A percentile compares a stretch with the other conserved stretches of the same genome.
Conservation (phyloP, 192 early-diverging fungal species). For the Thamnidium elegans region DNA sequence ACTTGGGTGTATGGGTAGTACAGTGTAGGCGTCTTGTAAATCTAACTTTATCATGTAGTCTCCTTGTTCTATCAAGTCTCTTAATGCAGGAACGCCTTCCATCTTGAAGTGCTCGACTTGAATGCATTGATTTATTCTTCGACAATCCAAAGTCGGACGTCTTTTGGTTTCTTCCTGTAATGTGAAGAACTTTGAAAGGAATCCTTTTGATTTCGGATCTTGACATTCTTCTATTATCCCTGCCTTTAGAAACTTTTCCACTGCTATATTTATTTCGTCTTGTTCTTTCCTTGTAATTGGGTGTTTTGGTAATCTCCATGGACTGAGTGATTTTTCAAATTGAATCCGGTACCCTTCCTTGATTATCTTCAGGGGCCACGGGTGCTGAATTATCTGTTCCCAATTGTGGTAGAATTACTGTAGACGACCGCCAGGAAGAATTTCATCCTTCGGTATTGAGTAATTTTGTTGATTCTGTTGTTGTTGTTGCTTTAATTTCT, state of each 20-base stretch:
- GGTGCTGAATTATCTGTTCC: not conserved
- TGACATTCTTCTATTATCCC: constrained; percentile 1
- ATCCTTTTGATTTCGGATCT: not conserved
- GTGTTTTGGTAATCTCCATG: not conserved
- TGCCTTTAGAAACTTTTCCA: not conserved
- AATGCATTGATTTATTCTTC: not conserved
- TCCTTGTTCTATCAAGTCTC: constrained; percentile 16
- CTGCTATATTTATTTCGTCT: too few species aligned
- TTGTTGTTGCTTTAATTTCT: not conserved
- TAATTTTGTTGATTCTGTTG: not conserved
- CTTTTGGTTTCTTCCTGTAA: not conserved
- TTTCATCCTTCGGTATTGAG: not conserved
- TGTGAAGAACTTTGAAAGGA: constrained; percentile 1
- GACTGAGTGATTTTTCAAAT: not conserved
- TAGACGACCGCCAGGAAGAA: not conserved
- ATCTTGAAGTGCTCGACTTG: constrained; percentile 20
- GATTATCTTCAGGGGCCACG: not conserved
- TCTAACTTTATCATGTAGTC: too few species aligned
- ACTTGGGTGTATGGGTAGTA: not conserved
- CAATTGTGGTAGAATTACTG: not conserved
- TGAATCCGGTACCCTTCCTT: not conserved
- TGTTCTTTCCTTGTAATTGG: not conserved
- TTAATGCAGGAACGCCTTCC: constrained; percentile 16
- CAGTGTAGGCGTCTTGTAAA: constrained; percentile 15
- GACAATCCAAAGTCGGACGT: constrained; percentile 8